Conservation (phyloP, 1,284 basidiomycete genomes). For the Cronartium quercuum region DNA sequence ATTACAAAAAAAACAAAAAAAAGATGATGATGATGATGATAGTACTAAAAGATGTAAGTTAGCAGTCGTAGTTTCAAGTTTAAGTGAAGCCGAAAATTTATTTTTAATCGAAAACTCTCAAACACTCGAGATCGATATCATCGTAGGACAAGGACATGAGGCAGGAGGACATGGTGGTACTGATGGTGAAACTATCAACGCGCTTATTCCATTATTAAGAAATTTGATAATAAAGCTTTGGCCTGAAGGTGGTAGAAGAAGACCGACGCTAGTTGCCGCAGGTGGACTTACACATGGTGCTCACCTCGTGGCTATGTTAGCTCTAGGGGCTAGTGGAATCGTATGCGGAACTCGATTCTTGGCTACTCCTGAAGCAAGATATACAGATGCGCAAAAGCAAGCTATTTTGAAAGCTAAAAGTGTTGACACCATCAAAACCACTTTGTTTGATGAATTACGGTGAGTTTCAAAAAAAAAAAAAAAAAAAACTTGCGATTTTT, state of each 20-base stretch:
- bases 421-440: conserved; percentile 12
- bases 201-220: conserved; percentile 55
- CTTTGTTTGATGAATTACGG: conserved; percentile 26
- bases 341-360: conserved; percentile 38
- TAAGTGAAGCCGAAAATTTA: conserved; percentile 59
- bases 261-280: conserved; percentile 60
- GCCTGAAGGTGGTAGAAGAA: conserved; percentile 42
- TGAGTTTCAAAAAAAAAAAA: background rate
- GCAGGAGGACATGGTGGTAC: conserved; percentile 65
- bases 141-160: conserved; percentile 72
- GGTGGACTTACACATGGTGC: conserved; percentile 51
- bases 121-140: conserved; percentile 61
- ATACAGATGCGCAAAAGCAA: conserved; percentile 25
- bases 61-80: conserved; percentile 51
- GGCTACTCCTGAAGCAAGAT: conserved; percentile 29
- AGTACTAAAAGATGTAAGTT: background rate
- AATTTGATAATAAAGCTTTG: background rate
- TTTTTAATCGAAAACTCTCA: conserved; percentile 58
- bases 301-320: conserved; percentile 36
- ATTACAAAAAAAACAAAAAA: conserved; percentile 54
- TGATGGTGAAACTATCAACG: conserved; percentile 58
- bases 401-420: background rate
- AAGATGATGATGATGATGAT: conserved; percentile 47
- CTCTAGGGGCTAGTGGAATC: conserved; percentile 38
- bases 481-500: background rate